phyloP scores from a whole-genome alignment of 2,329 filamentous ascomycete species.

The Pseudogymnoascus sp. region DNA sequence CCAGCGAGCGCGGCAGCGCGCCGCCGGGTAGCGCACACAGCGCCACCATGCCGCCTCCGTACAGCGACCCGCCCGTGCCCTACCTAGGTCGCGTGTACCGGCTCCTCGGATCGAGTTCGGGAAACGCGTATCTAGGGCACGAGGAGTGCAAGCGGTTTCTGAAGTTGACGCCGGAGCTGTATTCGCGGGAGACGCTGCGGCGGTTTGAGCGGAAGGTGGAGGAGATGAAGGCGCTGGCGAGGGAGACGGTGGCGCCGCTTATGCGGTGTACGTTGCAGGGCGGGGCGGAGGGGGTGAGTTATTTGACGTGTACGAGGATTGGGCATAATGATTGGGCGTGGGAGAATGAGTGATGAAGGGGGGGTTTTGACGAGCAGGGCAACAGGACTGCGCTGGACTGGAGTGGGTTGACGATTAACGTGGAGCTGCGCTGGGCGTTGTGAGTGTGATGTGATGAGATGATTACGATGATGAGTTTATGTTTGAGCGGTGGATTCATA shows the following conservation, averaged over 20 bases:
- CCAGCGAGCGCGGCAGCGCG: slow-evolving; percentile 16
- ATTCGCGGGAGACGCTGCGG: slow-evolving; percentile 76
- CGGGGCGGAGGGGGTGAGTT: slow-evolving; percentile 42
- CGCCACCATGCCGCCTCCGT: slow-evolving; percentile 27
- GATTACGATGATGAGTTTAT: slow-evolving; percentile 8
- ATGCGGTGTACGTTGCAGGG: slow-evolving; percentile 84
- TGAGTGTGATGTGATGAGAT: background rate
- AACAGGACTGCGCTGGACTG: background rate
- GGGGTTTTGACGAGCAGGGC: background rate
- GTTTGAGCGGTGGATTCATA: slow-evolving; percentile 3
- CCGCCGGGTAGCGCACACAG: slow-evolving; percentile 25
- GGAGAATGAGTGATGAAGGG: slow-evolving; percentile 24
- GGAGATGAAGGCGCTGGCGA: slow-evolving; percentile 75
- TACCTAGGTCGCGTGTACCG: slow-evolving; percentile 67
- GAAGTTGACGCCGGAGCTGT: slow-evolving; percentile 71
- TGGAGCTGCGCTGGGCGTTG: slow-evolving; percentile 1
- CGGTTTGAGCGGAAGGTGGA: slow-evolving; percentile 81
- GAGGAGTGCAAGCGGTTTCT: slow-evolving; percentile 88
- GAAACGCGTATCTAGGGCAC: slow-evolving; percentile 61
- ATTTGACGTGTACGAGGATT: slow-evolving; percentile 56
- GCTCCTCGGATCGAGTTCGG: slow-evolving; percentile 55
- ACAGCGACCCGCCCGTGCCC: slow-evolving; percentile 41
- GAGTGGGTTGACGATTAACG: background rate
- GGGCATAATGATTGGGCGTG: slow-evolving; percentile 56
- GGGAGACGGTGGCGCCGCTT: slow-evolving; percentile 73